Base-by-base conservation (phyloP, 805 yeast genomes). In the Pichia ethanolica region DNA sequence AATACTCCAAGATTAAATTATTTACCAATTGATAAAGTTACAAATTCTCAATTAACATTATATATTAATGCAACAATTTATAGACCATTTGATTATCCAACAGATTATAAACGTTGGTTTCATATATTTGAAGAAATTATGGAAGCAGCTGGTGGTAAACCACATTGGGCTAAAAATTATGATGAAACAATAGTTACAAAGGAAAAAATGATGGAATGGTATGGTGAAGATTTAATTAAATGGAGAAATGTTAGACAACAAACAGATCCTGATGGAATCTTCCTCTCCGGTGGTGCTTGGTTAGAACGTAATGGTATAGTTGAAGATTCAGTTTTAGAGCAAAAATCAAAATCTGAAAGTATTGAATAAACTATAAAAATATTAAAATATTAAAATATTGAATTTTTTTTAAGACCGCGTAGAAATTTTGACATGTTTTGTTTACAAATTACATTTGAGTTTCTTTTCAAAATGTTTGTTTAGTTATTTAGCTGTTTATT, bases 111-210 rank as follows among this genome's bases (percentile, higher is more conserved):
- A 42, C 75, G 79, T 56, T 91, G 97, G 97, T 91, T 78, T 68
- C 76, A 77, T 45, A 71, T 74, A n/a, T 91, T 91, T 66, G 99
- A 91, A 67, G 77, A 78, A 47, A 78, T 88, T 1, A 72, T 90
- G 74, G 75, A 74, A 45, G 81, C 79, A 30, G 89, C 85, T 32
- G 89, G 86, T 36, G 99, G 99, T 41, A 86, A 82, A 64, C 99
- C 99, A 2, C 99, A 91, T 66, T 91, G 99, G 99, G 99, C 99
- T 14, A 91, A 91, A 72, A 90, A 89, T 67, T 91, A 89, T 65
- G 84, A 83, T 53, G 82, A 84, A 52, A 86, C 89, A 93, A 73
- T 81, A 58, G 97, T 97, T 1, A 81, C 89, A 62, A 79, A 81
- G 34, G 73, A 77, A 8, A 78, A 78, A 52, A 79, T 88, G 69